phyloP scores from a whole-genome alignment of 2,329 filamentous ascomycete species.

The Chrysoporthe puriensis region DNA sequence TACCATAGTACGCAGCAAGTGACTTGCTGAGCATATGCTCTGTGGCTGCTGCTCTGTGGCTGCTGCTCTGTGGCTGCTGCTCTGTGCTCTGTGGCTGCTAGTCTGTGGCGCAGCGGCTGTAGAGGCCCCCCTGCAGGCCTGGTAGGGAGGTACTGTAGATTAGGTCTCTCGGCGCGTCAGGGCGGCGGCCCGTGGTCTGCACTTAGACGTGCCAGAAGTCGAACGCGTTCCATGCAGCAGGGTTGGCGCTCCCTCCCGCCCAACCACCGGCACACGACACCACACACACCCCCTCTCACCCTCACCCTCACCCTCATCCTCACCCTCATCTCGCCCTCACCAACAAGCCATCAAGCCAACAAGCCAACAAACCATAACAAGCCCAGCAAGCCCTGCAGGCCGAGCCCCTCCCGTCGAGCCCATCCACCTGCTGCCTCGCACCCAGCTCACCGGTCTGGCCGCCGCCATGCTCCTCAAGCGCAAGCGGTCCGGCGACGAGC shows the following conservation, averaged over 20 bases:
- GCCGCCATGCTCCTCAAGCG: constrained; percentile 60
- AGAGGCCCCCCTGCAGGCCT: too few species aligned
- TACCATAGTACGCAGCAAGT: too few species aligned
- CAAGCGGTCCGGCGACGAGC: constrained; percentile 64
- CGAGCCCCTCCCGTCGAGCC: background rate
- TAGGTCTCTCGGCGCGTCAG: constrained; percentile 11
- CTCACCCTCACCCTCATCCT: background rate
- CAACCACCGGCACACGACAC: background rate
- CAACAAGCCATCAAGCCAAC: background rate
- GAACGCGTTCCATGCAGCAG: constrained; percentile 15
- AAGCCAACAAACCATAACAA: too few species aligned
- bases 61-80: too few species aligned
- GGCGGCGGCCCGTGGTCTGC: background rate
- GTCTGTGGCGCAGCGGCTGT: too few species aligned
- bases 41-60: too few species aligned
- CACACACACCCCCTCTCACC: background rate
- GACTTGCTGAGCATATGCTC: too few species aligned
- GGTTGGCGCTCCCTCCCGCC: background rate
- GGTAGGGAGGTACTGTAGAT: constrained; percentile 17
- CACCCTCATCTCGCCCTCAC: background rate
- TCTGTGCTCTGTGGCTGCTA: too few species aligned
- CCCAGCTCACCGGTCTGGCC: too few species aligned
- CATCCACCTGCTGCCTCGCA: background rate
- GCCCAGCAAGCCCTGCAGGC: too few species aligned
- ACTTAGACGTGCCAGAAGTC: background rate